A percentile compares a stretch with the other conserved stretches of the same genome.
Conservation (phyloP, 2,329 filamentous ascomycete genomes). For the Aspergillus glaucus region DNA sequence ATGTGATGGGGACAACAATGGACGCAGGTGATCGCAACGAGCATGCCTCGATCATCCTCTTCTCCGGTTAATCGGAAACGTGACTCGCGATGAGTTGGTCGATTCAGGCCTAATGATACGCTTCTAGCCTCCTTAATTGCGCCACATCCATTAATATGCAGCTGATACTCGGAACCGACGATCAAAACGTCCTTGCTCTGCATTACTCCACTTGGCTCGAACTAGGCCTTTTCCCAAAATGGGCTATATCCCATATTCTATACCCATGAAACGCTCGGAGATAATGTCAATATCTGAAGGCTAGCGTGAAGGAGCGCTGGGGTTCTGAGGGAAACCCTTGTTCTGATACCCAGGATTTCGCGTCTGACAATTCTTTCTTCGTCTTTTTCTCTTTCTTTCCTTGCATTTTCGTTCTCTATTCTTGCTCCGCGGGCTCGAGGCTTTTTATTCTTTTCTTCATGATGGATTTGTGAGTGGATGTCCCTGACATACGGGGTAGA, state of each 20-base stretch:
- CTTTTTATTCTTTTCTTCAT: conserved; percentile 15
- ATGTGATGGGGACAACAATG: too few relatives aligned
- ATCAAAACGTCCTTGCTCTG: conserved; percentile 9
- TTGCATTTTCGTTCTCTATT: conserved; percentile 11
- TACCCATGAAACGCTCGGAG: conserved; percentile 9
- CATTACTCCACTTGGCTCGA: conserved; percentile 9
- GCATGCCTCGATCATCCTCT: too few relatives aligned
- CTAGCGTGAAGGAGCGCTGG: conserved; percentile 9
- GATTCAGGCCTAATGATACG: not conserved
- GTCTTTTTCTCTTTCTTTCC: conserved; percentile 13
- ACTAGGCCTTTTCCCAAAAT: conserved; percentile 7
- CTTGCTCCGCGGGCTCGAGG: conserved; percentile 23
- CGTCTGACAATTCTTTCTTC: conserved; percentile 9
- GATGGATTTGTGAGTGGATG: conserved; percentile 11
- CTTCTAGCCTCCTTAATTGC: not conserved
- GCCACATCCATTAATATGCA: conserved; percentile 1
- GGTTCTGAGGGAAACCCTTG: conserved; percentile 15
- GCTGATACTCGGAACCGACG: not conserved
- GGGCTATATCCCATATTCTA: conserved; percentile 7
- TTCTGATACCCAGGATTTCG: conserved; percentile 11
- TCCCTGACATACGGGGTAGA: not conserved
- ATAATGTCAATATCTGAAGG: conserved; percentile 14
- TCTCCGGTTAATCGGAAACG: not conserved
- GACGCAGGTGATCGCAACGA: too few relatives aligned
- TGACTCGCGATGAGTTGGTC: not conserved